Percentiles rank a stretch among this genome's conserved stretches.
Evolutionary conservation across 257 asterid species (phyloP).

Genomic region (Penstemon barbatus): DNA sequence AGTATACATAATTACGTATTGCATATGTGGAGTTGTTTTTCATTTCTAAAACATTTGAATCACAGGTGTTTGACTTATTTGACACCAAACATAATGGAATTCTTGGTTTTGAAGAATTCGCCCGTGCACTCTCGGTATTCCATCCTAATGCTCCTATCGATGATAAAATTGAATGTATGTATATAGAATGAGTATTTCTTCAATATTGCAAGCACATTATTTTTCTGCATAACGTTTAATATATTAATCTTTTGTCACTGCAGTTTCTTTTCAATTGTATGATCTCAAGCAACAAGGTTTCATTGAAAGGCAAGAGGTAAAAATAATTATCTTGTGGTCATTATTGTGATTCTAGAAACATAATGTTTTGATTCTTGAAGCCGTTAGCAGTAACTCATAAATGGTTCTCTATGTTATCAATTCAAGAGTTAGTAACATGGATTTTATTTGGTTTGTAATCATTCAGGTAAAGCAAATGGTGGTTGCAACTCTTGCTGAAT

Average conservation of each 20-base stretch:
- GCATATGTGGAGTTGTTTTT: conserved; percentile 24
- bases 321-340: not conserved
- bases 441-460: not conserved
- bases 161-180: conserved; percentile 89
- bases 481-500: conserved; percentile 97
- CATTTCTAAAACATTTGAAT: conserved; percentile 9
- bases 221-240: not conserved
- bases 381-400: too few relatives aligned
- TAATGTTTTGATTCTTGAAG: too few relatives aligned
- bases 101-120: conserved; percentile 97
- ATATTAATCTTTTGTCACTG: conserved; percentile 28
- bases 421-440: not conserved
- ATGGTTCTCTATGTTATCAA: too few relatives aligned
- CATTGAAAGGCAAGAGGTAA: conserved; percentile 98
- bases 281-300: conserved; percentile 99
- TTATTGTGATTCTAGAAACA: too few relatives aligned
- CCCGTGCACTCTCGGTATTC: conserved; percentile 97
- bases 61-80: conserved; percentile 92
- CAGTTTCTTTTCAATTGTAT: conserved; percentile 97
- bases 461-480: conserved; percentile 97
- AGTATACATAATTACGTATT: not conserved
- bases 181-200: conserved; percentile 14
- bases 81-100: conserved; percentile 98
- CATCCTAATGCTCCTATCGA: conserved; percentile 99
- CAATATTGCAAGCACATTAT: conserved; percentile 20